Conservation (phyloP, 208 protist species). For the Wallacemonas sp. region DNA sequence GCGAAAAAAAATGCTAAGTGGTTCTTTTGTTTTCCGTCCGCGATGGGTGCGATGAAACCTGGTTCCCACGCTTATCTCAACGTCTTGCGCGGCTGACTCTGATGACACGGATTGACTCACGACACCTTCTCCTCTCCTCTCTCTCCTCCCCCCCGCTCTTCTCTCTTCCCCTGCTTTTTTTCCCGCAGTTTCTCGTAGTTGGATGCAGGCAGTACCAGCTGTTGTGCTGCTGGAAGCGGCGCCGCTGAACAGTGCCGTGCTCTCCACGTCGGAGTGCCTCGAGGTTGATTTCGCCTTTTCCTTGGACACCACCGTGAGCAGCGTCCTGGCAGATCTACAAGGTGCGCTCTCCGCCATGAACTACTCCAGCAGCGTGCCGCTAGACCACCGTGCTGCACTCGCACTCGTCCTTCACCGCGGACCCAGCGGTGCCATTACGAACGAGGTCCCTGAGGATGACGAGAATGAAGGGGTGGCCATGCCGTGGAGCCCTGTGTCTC, state of each 20-base stretch:
- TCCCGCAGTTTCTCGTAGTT: not conserved
- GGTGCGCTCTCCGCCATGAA: slow-evolving; percentile 26
- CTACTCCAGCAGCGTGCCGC: slow-evolving; percentile 20
- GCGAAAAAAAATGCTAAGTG: too few species aligned
- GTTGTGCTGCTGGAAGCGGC: slow-evolving; percentile 7
- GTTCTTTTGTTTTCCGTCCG: too few species aligned
- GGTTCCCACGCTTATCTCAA: too few species aligned
- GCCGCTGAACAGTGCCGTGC: not conserved
- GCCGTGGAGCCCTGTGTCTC: slow-evolving; percentile 1
- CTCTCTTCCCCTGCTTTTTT: not conserved
- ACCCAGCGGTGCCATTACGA: not conserved
- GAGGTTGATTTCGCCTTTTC: slow-evolving; percentile 34
- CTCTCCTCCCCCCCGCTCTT: too few species aligned
- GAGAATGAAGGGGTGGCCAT: slow-evolving; percentile 6
- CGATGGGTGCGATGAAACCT: too few species aligned
- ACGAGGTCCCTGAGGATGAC: not conserved
- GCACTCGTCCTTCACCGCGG: not conserved
- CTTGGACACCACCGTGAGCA: slow-evolving; percentile 22
- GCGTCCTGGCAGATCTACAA: slow-evolving; percentile 33
- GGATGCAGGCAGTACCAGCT: not conserved
- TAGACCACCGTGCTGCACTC: slow-evolving; percentile 16
- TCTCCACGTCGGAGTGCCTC: slow-evolving; percentile 19
- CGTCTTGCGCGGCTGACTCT: too few species aligned
- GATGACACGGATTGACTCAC: too few species aligned
- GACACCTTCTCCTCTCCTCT: too few species aligned